Evolutionary conservation across 345 rosid genomes (phyloP).

Genomic region (Balakata baccata): DNA sequence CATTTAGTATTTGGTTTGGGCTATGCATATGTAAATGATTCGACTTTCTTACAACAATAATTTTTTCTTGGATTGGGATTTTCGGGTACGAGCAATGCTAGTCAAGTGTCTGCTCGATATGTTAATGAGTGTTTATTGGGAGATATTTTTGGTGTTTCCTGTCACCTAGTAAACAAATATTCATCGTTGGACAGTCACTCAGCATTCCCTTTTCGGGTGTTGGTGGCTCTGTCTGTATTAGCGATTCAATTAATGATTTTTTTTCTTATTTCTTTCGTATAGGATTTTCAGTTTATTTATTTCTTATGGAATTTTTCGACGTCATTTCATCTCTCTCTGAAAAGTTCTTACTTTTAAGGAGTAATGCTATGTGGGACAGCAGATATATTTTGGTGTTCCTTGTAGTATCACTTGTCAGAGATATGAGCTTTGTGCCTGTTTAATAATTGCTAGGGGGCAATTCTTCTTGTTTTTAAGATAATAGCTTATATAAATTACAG

Average conservation of each 20-base stretch:
- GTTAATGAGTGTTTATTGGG: too few relatives aligned
- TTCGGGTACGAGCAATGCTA: too few relatives aligned
- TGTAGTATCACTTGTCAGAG: background rate
- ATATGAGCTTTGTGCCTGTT: background rate
- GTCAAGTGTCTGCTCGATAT: too few relatives aligned
- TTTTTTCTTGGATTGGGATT: background rate
- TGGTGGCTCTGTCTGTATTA: background rate
- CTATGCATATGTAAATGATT: background rate
- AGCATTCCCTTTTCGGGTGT: too few relatives aligned
- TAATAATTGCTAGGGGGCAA: background rate
- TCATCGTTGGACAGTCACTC: too few relatives aligned
- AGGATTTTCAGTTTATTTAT: background rate
- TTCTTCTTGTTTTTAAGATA: background rate
- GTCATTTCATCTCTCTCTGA: slow-evolving; percentile 1
- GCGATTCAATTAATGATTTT: too few relatives aligned
- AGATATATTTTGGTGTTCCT: background rate
- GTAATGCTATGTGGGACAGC: background rate
- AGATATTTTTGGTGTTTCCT: too few relatives aligned
- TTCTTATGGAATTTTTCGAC: background rate
- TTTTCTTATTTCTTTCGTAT: too few relatives aligned
- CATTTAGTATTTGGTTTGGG: background rate
- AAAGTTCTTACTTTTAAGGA: too few relatives aligned
- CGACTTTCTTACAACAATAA: background rate
- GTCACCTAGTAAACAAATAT: too few relatives aligned
- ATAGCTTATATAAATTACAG: background rate